A percentile compares a stretch with the other conserved stretches of the same genome.
These are phyloP conservation scores for Sordariomycetes sp. DNA, from an alignment of 2,329 filamentous ascomycete species.

Conservation along the genomic window DNA sequence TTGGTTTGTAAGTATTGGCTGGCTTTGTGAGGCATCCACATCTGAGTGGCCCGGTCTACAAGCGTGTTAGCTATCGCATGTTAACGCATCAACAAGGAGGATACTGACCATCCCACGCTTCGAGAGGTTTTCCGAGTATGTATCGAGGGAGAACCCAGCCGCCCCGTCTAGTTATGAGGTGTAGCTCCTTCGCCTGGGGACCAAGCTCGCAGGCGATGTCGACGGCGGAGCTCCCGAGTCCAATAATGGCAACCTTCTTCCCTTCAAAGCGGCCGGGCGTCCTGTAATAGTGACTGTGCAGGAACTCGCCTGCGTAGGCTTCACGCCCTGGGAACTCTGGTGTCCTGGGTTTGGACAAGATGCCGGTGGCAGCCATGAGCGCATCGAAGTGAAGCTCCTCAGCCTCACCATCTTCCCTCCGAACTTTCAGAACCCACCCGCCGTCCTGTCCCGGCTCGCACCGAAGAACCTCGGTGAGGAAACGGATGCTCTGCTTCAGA, in stretches of 20 bases:
- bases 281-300: constrained; percentile 23
- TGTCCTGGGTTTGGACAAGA: constrained; percentile 15
- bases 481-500: constrained; percentile 17
- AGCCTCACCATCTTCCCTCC: constrained; percentile 6
- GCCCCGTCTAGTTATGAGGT: constrained; percentile 21
- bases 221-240: constrained; percentile 21
- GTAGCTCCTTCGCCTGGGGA: constrained; percentile 16
- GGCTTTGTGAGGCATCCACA: constrained; percentile 13
- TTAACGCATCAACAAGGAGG: not conserved
- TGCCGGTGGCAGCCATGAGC: constrained; percentile 20
- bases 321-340: constrained; percentile 17
- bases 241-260: constrained; percentile 21
- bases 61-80: not conserved
- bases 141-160: constrained; percentile 23
- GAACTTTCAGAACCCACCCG: constrained; percentile 16
- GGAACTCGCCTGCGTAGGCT: constrained; percentile 17
- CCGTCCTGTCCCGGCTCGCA: constrained; percentile 13
- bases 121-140: constrained; percentile 19
- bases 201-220: constrained; percentile 23
- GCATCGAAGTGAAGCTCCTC: constrained; percentile 17
- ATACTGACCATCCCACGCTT: constrained; percentile 19
- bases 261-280: constrained; percentile 17
- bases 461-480: constrained; percentile 16
- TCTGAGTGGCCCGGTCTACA: constrained; percentile 14
- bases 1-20: constrained; percentile 16